These are phyloP conservation scores for Termitomyces sp. DNA, from an alignment of 768 basidiomycete species.

Conservation along the genomic window DNA sequence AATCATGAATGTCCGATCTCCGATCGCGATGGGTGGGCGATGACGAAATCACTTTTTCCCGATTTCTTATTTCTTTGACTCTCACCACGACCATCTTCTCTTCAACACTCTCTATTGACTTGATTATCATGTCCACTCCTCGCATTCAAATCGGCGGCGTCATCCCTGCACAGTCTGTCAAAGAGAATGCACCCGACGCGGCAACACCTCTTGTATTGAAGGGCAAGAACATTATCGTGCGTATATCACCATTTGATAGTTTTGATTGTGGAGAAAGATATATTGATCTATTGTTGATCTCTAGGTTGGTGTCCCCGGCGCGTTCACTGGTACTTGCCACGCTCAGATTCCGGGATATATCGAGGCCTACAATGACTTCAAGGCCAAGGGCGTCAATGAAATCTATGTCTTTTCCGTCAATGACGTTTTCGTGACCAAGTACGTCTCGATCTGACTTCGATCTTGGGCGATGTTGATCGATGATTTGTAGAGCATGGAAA, in stretches of 20 bases:
- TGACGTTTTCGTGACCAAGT: slow-evolving; percentile 74
- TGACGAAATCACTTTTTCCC: slow-evolving; percentile 5
- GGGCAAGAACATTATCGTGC: slow-evolving; percentile 65
- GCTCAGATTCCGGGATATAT: slow-evolving; percentile 66
- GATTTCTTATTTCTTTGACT: not conserved
- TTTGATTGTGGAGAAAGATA: not conserved
- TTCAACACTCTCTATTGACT: not conserved
- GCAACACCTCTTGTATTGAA: slow-evolving; percentile 42
- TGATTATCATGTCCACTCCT: slow-evolving; percentile 9
- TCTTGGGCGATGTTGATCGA: not conserved
- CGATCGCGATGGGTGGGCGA: not conserved
- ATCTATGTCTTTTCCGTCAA: slow-evolving; percentile 78
- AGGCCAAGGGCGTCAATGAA: slow-evolving; percentile 69
- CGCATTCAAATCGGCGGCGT: slow-evolving; percentile 48
- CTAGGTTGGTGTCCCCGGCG: slow-evolving; percentile 74
- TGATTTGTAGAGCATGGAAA: slow-evolving; percentile 60
- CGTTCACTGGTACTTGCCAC: slow-evolving; percentile 74
- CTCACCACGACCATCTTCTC: not conserved
- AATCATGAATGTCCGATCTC: not conserved
- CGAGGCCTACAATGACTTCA: slow-evolving; percentile 64
- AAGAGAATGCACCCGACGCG: slow-evolving; percentile 54
- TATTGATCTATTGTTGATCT: not conserved
- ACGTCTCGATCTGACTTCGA: slow-evolving; percentile 14
- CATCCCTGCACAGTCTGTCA: slow-evolving; percentile 53
- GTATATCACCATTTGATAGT: slow-evolving; percentile 20